These are phyloP conservation scores for Westerdykella ornata DNA, from an alignment of 2,329 filamentous ascomycete genomes.

Conservation along the genomic window DNA sequence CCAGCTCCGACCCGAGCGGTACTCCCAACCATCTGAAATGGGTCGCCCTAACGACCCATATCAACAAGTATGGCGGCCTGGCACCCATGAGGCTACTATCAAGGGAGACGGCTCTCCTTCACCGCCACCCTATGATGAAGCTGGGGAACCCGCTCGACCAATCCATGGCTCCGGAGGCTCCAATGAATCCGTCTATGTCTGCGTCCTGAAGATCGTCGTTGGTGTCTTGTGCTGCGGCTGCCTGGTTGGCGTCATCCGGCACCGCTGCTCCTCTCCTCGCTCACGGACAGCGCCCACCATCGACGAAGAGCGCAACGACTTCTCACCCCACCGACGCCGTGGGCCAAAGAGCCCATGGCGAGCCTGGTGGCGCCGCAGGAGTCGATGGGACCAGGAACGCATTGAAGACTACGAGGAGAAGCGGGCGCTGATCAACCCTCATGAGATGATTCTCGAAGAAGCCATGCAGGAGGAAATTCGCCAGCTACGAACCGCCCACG, in stretches of 20 bases:
- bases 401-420: conserved; percentile 48
- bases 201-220: conserved; percentile 42
- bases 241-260: conserved; percentile 41
- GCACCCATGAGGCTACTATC: conserved; percentile 10
- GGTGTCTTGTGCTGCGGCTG: conserved; percentile 41
- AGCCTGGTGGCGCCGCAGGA: conserved; percentile 45
- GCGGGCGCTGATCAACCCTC: conserved; percentile 42
- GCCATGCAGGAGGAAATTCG: conserved; percentile 43
- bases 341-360: conserved; percentile 47
- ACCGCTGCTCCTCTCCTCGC: conserved; percentile 46
- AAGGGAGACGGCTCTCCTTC: conserved; percentile 2
- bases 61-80: conserved; percentile 13
- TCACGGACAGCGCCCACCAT: conserved; percentile 49
- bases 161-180: neutral
- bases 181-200: conserved; percentile 28
- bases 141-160: neutral
- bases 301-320: conserved; percentile 49
- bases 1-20: conserved; percentile 20
- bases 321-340: conserved; percentile 48
- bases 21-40: conserved; percentile 19
- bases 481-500: conserved; percentile 47
- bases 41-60: conserved; percentile 21
- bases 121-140: neutral
- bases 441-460: conserved; percentile 43
- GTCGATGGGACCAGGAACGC: conserved; percentile 28